Percentiles rank a stretch among this genome's conserved stretches.
Conservation (phyloP, 176 grass and related monocot genomes). For the Raddia distichophylla region DNA sequence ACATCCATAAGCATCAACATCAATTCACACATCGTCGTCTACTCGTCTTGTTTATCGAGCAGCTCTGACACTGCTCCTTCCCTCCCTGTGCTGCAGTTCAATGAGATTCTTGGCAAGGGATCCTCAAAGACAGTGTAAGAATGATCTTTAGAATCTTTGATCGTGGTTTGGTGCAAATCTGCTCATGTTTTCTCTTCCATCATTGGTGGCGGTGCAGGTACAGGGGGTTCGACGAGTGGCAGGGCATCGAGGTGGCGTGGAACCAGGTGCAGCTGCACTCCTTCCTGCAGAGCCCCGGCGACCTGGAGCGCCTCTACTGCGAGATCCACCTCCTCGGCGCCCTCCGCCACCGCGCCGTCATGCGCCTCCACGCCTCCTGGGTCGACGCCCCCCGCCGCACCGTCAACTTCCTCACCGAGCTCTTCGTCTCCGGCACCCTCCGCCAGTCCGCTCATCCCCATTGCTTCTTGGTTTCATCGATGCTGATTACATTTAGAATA, state of each 20-base stretch:
- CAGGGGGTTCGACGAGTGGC: constrained; percentile 66
- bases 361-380: constrained; percentile 71
- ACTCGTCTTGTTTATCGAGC: neutral
- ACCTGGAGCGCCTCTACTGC: constrained; percentile 63
- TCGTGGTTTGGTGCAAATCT: neutral
- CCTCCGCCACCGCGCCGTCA: constrained; percentile 58
- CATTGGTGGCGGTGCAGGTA: constrained; percentile 47
- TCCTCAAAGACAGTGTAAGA: constrained; percentile 76
- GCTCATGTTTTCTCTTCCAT: neutral
- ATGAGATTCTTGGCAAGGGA: constrained; percentile 74
- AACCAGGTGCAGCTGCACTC: constrained; percentile 61
- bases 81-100: constrained; percentile 50
- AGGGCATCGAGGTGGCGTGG: constrained; percentile 74
- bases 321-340: constrained; percentile 78
- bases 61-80: neutral
- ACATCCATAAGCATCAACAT: neutral
- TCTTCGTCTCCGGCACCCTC: constrained; percentile 82
- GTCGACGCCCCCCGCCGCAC: constrained; percentile 38
- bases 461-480: neutral
- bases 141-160: neutral
- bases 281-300: constrained; percentile 49
- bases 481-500: neutral
- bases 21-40: neutral
- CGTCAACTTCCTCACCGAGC: constrained; percentile 75
- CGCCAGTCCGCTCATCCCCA: constrained; percentile 42